phyloP scores from a whole-genome alignment of 1,284 basidiomycete species.

The Leccinum holopus region DNA sequence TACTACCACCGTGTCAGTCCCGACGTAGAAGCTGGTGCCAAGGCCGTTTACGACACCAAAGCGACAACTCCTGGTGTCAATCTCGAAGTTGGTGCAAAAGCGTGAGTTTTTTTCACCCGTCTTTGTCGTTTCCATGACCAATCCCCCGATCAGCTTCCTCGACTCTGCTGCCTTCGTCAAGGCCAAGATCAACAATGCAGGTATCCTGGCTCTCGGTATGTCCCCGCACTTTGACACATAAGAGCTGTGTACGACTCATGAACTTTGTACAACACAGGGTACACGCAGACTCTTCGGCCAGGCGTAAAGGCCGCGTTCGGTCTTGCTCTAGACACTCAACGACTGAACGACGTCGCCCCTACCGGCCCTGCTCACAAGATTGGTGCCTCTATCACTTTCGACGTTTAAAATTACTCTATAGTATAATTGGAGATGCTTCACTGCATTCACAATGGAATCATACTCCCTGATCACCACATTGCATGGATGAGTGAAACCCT shows the following conservation, averaged over 20 bases:
- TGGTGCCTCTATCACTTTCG: slow-evolving; percentile 72
- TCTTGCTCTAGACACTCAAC: slow-evolving; percentile 88
- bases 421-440: slow-evolving; percentile 18
- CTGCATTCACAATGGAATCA: slow-evolving; percentile 15
- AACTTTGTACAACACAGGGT: slow-evolving; percentile 45
- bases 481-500: background rate
- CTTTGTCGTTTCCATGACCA: background rate
- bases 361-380: slow-evolving; percentile 75
- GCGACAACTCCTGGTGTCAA: slow-evolving; percentile 83
- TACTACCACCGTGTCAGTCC: slow-evolving; percentile 98
- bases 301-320: slow-evolving; percentile 96
- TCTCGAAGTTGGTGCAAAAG: slow-evolving; percentile 96
- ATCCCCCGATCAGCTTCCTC: slow-evolving; percentile 59
- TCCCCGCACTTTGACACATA: background rate
- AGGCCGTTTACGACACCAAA: slow-evolving; percentile 97
- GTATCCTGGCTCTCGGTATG: slow-evolving; percentile 81
- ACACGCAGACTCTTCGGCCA: slow-evolving; percentile 91
- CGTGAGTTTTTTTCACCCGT: slow-evolving; percentile 48
- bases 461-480: background rate
- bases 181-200: slow-evolving; percentile 98
- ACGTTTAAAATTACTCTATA: slow-evolving; percentile 50
- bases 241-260: slow-evolving; percentile 1
- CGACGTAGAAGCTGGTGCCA: slow-evolving; percentile 97
- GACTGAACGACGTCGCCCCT: slow-evolving; percentile 70
- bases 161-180: slow-evolving; percentile 92